Evolutionary conservation across 2,329 filamentous ascomycete genomes (phyloP).

Genomic region (Xylariaceae sp.): DNA sequence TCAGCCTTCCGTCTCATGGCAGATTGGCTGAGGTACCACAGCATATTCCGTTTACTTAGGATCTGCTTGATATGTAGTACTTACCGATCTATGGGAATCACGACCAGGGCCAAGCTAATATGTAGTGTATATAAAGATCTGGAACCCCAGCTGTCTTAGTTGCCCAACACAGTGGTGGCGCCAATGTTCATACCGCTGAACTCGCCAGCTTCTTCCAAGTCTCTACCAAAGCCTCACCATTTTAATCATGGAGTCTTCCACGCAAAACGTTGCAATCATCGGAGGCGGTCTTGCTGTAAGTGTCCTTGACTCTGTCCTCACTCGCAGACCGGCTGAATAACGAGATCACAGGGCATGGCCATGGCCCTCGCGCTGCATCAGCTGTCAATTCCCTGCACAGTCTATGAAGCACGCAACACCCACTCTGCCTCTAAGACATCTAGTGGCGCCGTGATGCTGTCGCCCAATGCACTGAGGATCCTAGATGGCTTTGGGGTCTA

Average conservation of each 20-base stretch:
- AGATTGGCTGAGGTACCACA: too few species aligned
- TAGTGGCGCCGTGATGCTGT: constrained; percentile 65
- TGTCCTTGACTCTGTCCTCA: not conserved
- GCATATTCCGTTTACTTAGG: too few species aligned
- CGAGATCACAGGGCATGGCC: constrained; percentile 51
- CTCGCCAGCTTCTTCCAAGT: not conserved
- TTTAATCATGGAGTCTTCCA: constrained; percentile 2
- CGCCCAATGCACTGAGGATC: constrained; percentile 63
- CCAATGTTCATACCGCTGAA: not conserved
- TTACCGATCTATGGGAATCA: not conserved
- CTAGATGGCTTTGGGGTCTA: constrained; percentile 59
- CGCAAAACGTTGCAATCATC: constrained; percentile 12
- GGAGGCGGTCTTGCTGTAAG: constrained; percentile 18
- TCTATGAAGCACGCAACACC: constrained; percentile 53
- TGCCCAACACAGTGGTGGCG: not conserved
- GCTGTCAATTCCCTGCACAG: constrained; percentile 49
- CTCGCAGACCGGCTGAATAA: not conserved
- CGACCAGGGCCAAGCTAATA: too few species aligned
- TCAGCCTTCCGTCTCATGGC: too few species aligned
- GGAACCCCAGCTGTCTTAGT: not conserved
- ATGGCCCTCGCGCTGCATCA: constrained; percentile 62
- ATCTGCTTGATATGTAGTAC: too few species aligned
- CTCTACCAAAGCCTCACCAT: not conserved
- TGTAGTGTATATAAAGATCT: not conserved
- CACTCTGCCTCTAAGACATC: constrained; percentile 49